Conservation (phyloP, 495 filamentous ascomycete genomes). For the Baudoinia panamericana region DNA sequence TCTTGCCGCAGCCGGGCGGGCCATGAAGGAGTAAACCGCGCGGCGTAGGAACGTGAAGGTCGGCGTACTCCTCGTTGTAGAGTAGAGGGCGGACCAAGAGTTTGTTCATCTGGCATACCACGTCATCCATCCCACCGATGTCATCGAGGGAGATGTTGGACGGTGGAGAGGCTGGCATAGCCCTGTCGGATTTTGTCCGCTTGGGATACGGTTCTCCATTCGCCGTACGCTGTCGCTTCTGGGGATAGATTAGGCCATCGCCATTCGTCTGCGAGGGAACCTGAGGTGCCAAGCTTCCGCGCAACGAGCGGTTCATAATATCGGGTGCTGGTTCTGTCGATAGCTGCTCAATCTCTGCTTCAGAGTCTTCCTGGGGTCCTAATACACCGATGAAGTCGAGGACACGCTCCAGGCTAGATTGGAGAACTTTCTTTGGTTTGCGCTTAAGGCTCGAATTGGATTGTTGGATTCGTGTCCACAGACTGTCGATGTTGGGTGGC, state of each 20-base stretch:
- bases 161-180: constrained; percentile 44
- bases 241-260: background rate
- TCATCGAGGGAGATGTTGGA: constrained; percentile 64
- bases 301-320: constrained; percentile 49
- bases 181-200: constrained; percentile 33
- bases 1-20: constrained; percentile 91
- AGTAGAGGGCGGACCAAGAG: constrained; percentile 69
- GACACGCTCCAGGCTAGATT: constrained; percentile 77
- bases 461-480: constrained; percentile 65
- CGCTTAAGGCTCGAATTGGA: constrained; percentile 77
- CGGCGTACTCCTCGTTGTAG: constrained; percentile 46
- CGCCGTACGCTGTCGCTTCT: constrained; percentile 35
- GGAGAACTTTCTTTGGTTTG: constrained; percentile 64
- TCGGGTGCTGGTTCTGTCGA: constrained; percentile 41
- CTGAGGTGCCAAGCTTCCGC: constrained; percentile 8
- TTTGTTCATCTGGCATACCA: constrained; percentile 63
- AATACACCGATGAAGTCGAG: constrained; percentile 53
- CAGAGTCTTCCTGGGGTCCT: constrained; percentile 39
- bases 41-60: constrained; percentile 52
- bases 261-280: constrained; percentile 5
- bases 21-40: constrained; percentile 87
- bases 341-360: constrained; percentile 30
- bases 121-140: constrained; percentile 72
- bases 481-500: constrained; percentile 43
- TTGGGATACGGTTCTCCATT: constrained; percentile 60